These are phyloP conservation scores for Drechslerella coelobrocha DNA, from an alignment of 2,329 filamentous ascomycete species.

Conservation along the genomic window DNA sequence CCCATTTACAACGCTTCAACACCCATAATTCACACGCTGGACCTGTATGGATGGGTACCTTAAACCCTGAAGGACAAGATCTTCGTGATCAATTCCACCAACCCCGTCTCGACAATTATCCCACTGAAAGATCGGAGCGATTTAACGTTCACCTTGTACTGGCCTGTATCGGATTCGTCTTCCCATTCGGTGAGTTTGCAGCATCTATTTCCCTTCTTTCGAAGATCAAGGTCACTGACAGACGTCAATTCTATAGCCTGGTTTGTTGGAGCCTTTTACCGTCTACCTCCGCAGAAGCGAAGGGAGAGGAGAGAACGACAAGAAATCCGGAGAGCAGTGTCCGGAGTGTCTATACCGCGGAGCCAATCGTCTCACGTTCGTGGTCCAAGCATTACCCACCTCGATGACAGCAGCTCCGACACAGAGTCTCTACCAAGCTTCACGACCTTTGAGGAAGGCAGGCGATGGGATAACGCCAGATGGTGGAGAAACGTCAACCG, in stretches of 20 bases:
- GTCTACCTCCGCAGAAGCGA: slow-evolving; percentile 45
- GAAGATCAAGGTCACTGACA: slow-evolving; percentile 19
- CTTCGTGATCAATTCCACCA: slow-evolving; percentile 50
- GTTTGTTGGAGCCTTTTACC: slow-evolving; percentile 45
- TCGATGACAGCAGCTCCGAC: slow-evolving; percentile 43
- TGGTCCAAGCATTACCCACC: slow-evolving; percentile 43
- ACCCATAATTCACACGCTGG: slow-evolving; percentile 36
- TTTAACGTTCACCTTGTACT: slow-evolving; percentile 54
- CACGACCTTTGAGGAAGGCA: slow-evolving; percentile 46
- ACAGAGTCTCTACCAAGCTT: slow-evolving; percentile 50
- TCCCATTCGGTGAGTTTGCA: slow-evolving; percentile 53
- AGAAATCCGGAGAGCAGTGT: slow-evolving; percentile 46
- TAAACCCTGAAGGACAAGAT: slow-evolving; percentile 48
- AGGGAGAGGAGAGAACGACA: slow-evolving; percentile 37
- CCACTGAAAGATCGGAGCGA: slow-evolving; percentile 51
- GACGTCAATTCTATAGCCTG: slow-evolving; percentile 26
- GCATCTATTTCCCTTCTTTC: slow-evolving; percentile 6
- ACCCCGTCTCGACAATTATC: slow-evolving; percentile 53
- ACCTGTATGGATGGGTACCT: slow-evolving; percentile 48
- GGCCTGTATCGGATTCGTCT: slow-evolving; percentile 54
- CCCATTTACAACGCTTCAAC: slow-evolving; percentile 36
- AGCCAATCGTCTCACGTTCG: slow-evolving; percentile 37
- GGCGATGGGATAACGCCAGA: slow-evolving; percentile 51
- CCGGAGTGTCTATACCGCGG: slow-evolving; percentile 22
- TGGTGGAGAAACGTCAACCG: slow-evolving; percentile 55